Base-by-base conservation (phyloP, 1,284 basidiomycete genomes). In the Leccinum fallax region DNA sequence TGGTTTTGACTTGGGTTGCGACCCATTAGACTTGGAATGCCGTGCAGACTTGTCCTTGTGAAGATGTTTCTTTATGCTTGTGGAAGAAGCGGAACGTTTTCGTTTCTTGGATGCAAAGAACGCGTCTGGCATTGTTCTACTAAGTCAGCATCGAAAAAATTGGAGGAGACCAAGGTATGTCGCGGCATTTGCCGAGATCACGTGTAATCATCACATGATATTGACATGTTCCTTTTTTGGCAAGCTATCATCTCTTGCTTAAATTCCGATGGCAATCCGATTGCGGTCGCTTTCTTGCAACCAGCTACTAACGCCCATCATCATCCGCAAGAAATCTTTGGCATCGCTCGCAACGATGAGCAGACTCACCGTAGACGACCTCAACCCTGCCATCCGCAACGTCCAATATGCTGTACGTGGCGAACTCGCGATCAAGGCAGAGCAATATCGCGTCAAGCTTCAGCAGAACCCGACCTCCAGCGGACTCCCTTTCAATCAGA, bases 351-450 rank as follows among this genome's bases (percentile, higher is more conserved):
- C 60, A 66, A 67, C 58, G 2, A 83, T 92, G 89, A 83, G 81
- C 65, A 78, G 80, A 34, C 83, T 92, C 67, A 83, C 86, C 49
- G 65, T 82, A 63, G 81, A 86, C 65, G 79, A 83, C 51, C 83
- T 94, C 78, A 99, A 98, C 79, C 94, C 92, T 2, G 83, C 90
- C 63, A 85, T 98, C 59, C 83, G 88, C 71, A 88, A 93, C 57
- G 97, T 97, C 62, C 87, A 98, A 77, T 99, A 99, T 75, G 97
- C 97, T 63, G 97, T 99, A 34, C 93, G 97, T 62, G 97, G 97
- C 60, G 95, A 97, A 78, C 89, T 99, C 67, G 95, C 97, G 15
- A 93, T 95, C 80, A 93, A 91, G 74, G 95, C 97, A 3, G 95
- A 98, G 78, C 82, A 89, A 65, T 90, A 93, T 71, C 83, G 88